Conservation (phyloP, 2,329 filamentous ascomycete species). For the Fusarium albosuccineum region DNA sequence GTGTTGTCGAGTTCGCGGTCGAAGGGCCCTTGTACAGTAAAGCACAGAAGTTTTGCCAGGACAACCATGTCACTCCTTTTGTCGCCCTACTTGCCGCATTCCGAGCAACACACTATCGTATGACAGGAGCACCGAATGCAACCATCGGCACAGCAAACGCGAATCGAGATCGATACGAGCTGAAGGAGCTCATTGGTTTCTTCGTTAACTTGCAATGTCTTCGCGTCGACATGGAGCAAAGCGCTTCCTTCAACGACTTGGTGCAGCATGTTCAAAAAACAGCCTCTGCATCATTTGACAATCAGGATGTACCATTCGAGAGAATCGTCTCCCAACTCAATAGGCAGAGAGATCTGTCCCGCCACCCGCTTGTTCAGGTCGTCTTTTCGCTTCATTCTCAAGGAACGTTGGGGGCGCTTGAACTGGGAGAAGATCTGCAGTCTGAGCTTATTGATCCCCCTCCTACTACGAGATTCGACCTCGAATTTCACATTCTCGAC, state of each 20-base stretch:
- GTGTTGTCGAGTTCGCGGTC: slow-evolving; percentile 11
- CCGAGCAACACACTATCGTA: slow-evolving; percentile 40
- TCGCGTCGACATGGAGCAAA: slow-evolving; percentile 28
- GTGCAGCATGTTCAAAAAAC: slow-evolving; percentile 33
- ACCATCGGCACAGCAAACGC: slow-evolving; percentile 39
- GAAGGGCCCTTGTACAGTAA: slow-evolving; percentile 4
- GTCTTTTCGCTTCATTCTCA: slow-evolving; percentile 36
- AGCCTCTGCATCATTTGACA: slow-evolving; percentile 22
- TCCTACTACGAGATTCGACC: slow-evolving; percentile 30
- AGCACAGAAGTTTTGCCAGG: slow-evolving; percentile 22
- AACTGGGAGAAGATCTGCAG: slow-evolving; percentile 20
- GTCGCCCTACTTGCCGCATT: slow-evolving; percentile 40
- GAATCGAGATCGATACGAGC: slow-evolving; percentile 28
- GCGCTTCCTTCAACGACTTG: slow-evolving; percentile 30
- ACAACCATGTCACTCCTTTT: slow-evolving; percentile 17
- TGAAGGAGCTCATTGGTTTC: slow-evolving; percentile 36
- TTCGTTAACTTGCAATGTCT: slow-evolving; percentile 44
- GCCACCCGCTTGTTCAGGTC: slow-evolving; percentile 34
- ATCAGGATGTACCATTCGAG: slow-evolving; percentile 45
- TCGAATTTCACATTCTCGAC: slow-evolving; percentile 43
- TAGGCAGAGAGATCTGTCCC: slow-evolving; percentile 20
- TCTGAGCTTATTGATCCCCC: slow-evolving; percentile 1
- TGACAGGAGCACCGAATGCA: slow-evolving; percentile 39
- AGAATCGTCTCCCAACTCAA: slow-evolving; percentile 29
- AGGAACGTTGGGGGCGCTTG: slow-evolving; percentile 8